A percentile compares a stretch with the other conserved stretches of the same genome.
phyloP scores from a whole-genome alignment of 2,329 filamentous ascomycete genomes.

The Hymenoscyphus infarciens region DNA sequence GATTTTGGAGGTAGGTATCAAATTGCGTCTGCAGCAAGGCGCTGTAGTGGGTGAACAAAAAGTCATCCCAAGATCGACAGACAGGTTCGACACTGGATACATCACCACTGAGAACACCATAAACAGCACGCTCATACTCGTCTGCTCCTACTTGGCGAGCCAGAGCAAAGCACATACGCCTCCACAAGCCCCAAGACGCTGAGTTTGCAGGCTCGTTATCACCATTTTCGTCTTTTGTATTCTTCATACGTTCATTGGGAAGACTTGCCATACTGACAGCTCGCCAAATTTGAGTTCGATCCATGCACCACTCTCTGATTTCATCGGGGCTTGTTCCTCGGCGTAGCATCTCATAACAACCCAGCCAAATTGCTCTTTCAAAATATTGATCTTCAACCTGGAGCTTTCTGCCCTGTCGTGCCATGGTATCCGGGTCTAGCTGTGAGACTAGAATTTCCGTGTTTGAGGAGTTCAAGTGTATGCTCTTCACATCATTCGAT shows the following conservation, averaged over 20 bases:
- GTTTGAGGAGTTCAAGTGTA: slow-evolving; percentile 53
- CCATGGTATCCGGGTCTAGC: slow-evolving; percentile 86
- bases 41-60: slow-evolving; percentile 84
- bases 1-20: slow-evolving; percentile 61
- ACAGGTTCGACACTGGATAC: slow-evolving; percentile 72
- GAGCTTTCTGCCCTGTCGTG: slow-evolving; percentile 71
- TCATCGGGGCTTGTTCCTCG: slow-evolving; percentile 71
- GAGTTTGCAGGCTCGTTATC: slow-evolving; percentile 45
- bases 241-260: slow-evolving; percentile 49
- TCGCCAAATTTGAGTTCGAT: slow-evolving; percentile 85
- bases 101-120: slow-evolving; percentile 85
- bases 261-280: slow-evolving; percentile 76
- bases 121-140: slow-evolving; percentile 83
- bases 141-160: slow-evolving; percentile 67
- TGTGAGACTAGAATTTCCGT: slow-evolving; percentile 73
- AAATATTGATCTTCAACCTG: slow-evolving; percentile 83
- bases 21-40: slow-evolving; percentile 78
- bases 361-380: slow-evolving; percentile 86
- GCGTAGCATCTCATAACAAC: slow-evolving; percentile 89
- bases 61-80: slow-evolving; percentile 79
- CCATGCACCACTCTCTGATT: slow-evolving; percentile 81
- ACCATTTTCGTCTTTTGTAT: not conserved
- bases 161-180: slow-evolving; percentile 70
- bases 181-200: slow-evolving; percentile 61
- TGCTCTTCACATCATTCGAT: slow-evolving; percentile 52